phyloP scores from a whole-genome alignment of 495 filamentous ascomycete species.

The Penicillium coffeae region DNA sequence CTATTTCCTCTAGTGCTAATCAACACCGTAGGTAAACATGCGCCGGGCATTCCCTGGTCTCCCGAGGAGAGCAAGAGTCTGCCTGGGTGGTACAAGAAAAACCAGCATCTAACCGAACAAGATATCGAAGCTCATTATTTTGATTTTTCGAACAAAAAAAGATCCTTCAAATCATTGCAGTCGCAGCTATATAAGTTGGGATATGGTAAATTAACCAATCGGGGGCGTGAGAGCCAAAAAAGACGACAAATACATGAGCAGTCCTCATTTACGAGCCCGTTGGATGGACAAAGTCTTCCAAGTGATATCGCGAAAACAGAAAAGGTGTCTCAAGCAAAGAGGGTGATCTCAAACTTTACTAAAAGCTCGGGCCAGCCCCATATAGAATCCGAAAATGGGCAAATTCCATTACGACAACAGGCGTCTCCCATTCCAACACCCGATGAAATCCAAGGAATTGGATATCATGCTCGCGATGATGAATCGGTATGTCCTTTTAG shows the following conservation, averaged over 20 bases:
- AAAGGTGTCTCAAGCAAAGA: background rate
- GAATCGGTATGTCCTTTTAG: too few species aligned
- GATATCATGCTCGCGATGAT: too few species aligned
- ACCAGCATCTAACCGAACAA: background rate
- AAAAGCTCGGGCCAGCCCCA: background rate
- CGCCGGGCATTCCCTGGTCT: background rate
- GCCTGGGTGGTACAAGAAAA: background rate
- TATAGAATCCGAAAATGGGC: background rate
- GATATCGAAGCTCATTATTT: background rate
- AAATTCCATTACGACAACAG: background rate
- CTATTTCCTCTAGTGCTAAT: background rate
- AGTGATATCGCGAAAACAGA: background rate
- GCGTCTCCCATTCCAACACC: too few species aligned
- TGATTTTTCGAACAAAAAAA: background rate
- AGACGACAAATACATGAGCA: background rate
- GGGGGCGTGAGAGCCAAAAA: background rate
- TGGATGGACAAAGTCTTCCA: background rate
- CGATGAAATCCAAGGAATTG: too few species aligned
- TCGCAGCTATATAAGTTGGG: slow-evolving; percentile 1
- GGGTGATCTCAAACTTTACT: background rate
- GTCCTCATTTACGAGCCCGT: background rate
- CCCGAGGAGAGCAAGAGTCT: background rate
- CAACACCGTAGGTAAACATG: background rate
- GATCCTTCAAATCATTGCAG: background rate
- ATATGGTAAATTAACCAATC: background rate